Conservation (phyloP, 371 early-diverging fungal genomes). For the Circinella umbellata region DNA sequence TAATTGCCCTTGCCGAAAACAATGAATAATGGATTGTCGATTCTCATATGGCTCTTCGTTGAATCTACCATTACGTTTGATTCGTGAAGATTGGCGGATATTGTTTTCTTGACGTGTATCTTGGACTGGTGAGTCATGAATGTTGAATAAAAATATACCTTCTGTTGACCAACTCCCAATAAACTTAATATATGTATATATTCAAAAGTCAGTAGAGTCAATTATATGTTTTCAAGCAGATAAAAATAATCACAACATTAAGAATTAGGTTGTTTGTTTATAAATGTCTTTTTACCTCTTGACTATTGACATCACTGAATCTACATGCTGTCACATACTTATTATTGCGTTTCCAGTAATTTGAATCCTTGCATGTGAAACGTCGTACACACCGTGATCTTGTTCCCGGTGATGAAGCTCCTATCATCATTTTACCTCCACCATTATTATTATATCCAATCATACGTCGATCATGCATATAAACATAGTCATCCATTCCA, state of each 20-base stretch:
- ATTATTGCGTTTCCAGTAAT: constrained; percentile 16
- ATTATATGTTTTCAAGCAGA: too few species aligned
- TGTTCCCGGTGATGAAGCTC: constrained; percentile 5
- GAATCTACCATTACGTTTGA: constrained; percentile 6
- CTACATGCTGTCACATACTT: constrained; percentile 47
- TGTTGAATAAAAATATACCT: constrained; percentile 64
- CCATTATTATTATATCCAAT: constrained; percentile 8
- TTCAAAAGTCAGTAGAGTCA: too few species aligned
- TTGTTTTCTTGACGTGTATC: constrained; percentile 5
- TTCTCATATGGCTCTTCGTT: not conserved
- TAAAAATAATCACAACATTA: too few species aligned
- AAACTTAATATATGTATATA: constrained; percentile 26
- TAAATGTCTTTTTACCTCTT: constrained; percentile 34
- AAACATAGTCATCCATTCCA: constrained; percentile 60
- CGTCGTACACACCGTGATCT: constrained; percentile 36
- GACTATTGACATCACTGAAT: constrained; percentile 48
- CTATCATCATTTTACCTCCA: constrained; percentile 18
- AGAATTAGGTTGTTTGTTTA: too few species aligned
- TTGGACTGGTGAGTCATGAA: constrained; percentile 39
- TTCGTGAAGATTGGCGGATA: constrained; percentile 12
- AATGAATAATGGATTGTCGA: constrained; percentile 8
- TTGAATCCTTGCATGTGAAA: constrained; percentile 27
- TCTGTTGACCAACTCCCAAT: constrained; percentile 69
- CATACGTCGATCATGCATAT: constrained; percentile 71
- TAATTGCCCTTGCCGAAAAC: constrained; percentile 12